phyloP scores from a whole-genome alignment of 1,139 yeast species.

The Protomyces gravidus region DNA sequence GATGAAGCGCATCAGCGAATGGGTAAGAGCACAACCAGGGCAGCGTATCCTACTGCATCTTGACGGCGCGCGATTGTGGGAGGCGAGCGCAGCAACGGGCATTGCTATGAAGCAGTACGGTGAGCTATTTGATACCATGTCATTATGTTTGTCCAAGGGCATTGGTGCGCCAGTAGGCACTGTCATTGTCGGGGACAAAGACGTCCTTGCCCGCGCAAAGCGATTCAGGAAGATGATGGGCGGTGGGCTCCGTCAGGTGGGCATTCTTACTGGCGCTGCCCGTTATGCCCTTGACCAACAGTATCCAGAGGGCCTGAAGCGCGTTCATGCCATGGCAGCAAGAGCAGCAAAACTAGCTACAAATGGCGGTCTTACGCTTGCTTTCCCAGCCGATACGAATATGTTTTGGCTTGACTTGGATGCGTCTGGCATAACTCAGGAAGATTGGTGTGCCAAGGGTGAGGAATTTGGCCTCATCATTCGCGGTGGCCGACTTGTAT shows the following conservation, averaged over 20 bases:
- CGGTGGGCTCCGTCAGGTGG: conserved; percentile 91
- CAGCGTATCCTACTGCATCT: conserved; percentile 67
- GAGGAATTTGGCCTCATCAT: conserved; percentile 59
- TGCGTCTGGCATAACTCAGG: conserved; percentile 57
- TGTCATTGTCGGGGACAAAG: conserved; percentile 65
- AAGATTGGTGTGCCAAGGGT: conserved; percentile 54
- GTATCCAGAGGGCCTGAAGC: conserved; percentile 51
- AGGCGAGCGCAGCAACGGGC: conserved; percentile 74
- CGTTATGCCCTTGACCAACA: conserved; percentile 70
- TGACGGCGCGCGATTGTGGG: conserved; percentile 96
- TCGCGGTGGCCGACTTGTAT: conserved; percentile 69
- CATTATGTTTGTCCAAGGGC: conserved; percentile 83
- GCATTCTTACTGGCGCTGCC: conserved; percentile 80
- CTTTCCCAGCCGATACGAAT: conserved; percentile 78
- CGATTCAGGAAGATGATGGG: conserved; percentile 92
- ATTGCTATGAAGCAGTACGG: conserved; percentile 69
- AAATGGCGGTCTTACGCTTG: conserved; percentile 52
- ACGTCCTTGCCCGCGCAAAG: conserved; percentile 65
- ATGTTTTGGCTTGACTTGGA: conserved; percentile 73
- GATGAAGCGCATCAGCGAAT: conserved; percentile 63
- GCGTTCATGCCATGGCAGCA: conserved; percentile 65
- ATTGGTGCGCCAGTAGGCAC: conserved; percentile 95
- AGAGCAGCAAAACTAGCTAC: conserved; percentile 61
- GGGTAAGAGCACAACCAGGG: conserved; percentile 51
- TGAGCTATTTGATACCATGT: conserved; percentile 75